Evolutionary conservation across 306 rosid species (phyloP), one percentile per base, ranked within the genome.

Genomic region (Trifolium fragiferum): DNA sequence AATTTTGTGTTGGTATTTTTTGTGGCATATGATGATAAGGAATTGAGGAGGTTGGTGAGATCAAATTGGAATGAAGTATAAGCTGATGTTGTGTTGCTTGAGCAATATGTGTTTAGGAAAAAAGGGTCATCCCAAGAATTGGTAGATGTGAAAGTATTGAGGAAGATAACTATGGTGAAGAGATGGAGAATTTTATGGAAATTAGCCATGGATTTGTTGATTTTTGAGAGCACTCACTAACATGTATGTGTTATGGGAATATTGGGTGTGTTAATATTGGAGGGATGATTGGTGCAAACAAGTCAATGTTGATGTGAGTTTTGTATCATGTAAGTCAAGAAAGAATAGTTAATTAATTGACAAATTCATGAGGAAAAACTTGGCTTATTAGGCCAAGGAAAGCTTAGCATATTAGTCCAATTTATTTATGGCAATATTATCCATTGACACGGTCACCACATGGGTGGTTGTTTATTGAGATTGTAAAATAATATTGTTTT

Each of bases 91-190:
- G 43, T 60, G 10, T 60, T 60, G 6, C 66, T 60, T 60, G 66
- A 60, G 41, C 66, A 60, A 60, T 60, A 30, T 30, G 15, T 21
- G 66, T 9, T 3, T 60, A 60, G 1, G 66, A 1, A 60, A 60
- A 60, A 60, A 32, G 66, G 66, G 43, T 60, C 66, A 60, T 60
- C 66, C 66, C 66, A 60, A 15, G 66, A 60, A 15, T 60, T 60
- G 8, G 66, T 60, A 15, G 43, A 60, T 60, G 43, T 32, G 20
- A 60, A 60, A 60, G 12, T 60, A 32, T n/a, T 60, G 43, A 60
- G 2, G 12, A 60, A 60, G 12, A 15, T 60, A 15, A 32, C 2
- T 30, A 60, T 18, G 11, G 21, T 15, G 43, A 60, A 60, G 21
- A 60, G 19, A 21, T 14, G 10, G 15, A 13, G 41, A 60, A 60